Conservation (phyloP, 78 protist genomes). For the Chrysochromulina parva region DNA sequence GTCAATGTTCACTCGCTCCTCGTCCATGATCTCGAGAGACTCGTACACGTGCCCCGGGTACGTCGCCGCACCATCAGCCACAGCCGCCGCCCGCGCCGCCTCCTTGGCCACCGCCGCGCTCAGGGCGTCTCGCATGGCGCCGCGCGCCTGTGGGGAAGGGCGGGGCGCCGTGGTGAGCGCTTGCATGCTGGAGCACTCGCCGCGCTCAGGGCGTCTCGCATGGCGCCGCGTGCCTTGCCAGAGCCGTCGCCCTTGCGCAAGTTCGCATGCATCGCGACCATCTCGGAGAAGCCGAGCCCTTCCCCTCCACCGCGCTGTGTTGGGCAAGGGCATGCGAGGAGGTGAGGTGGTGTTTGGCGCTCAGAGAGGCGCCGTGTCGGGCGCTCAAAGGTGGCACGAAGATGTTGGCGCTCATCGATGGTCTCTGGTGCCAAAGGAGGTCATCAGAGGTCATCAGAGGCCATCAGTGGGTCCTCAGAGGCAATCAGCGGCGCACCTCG, state of each 20-base stretch:
- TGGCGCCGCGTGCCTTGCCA: no score
- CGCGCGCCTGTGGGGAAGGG: no score
- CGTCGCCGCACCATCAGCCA: background rate
- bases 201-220: background rate
- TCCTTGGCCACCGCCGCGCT: background rate
- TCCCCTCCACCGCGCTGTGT: background rate
- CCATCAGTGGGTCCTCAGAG: no score
- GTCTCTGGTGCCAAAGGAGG: no score
- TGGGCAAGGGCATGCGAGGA: no score
- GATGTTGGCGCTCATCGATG: no score
- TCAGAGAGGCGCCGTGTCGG: no score
- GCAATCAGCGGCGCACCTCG: background rate
- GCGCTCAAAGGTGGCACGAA: no score
- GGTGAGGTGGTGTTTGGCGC: no score
- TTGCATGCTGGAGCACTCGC: no score
- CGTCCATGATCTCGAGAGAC: slow-evolving; percentile 38
- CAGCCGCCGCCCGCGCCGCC: slow-evolving; percentile 22
- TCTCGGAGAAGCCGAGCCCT: background rate
- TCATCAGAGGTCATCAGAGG: no score
- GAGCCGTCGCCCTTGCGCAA: background rate
- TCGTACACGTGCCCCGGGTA: background rate
- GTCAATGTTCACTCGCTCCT: background rate
- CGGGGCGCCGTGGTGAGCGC: no score
- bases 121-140: background rate
- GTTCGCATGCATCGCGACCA: background rate